These are phyloP conservation scores for Hygrocybe punicea DNA, from an alignment of 768 basidiomycete species.

Conservation along the genomic window DNA sequence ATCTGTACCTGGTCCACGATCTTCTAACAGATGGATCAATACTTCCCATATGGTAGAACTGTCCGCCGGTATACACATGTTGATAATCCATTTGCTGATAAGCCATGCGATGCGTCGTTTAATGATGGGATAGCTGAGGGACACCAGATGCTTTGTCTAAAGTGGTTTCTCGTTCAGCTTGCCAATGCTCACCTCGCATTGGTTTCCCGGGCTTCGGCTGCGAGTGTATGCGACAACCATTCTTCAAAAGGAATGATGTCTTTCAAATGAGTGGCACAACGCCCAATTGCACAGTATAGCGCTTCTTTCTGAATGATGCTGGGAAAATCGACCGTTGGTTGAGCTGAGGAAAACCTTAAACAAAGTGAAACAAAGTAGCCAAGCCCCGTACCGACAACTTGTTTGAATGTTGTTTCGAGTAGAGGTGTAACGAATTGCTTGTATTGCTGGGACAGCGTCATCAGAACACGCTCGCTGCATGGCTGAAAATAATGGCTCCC, in stretches of 20 bases:
- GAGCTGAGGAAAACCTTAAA: slow-evolving; percentile 28
- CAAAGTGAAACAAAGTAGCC: neutral
- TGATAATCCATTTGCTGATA: slow-evolving; percentile 82
- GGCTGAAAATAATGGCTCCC: slow-evolving; percentile 49
- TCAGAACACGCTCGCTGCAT: slow-evolving; percentile 88
- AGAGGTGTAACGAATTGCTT: slow-evolving; percentile 64
- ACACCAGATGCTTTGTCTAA: slow-evolving; percentile 6
- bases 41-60: slow-evolving; percentile 76
- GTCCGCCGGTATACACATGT: slow-evolving; percentile 57
- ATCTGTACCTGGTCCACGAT: slow-evolving; percentile 69
- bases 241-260: slow-evolving; percentile 62
- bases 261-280: slow-evolving; percentile 64
- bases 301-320: slow-evolving; percentile 79
- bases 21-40: slow-evolving; percentile 69
- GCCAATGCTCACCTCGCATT: slow-evolving; percentile 51
- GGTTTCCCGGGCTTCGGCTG: slow-evolving; percentile 54
- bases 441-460: slow-evolving; percentile 73
- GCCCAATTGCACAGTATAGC: slow-evolving; percentile 84
- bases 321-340: slow-evolving; percentile 51
- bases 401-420: slow-evolving; percentile 56
- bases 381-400: slow-evolving; percentile 52
- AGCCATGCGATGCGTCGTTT: slow-evolving; percentile 96
- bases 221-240: slow-evolving; percentile 64
- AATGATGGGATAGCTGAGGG: slow-evolving; percentile 78
- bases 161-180: neutral